Percentiles rank a stretch among this genome's conserved stretches.
These are phyloP conservation scores for Botrytis fragariae DNA, from an alignment of 2,329 filamentous ascomycete genomes.

Conservation along the genomic window DNA sequence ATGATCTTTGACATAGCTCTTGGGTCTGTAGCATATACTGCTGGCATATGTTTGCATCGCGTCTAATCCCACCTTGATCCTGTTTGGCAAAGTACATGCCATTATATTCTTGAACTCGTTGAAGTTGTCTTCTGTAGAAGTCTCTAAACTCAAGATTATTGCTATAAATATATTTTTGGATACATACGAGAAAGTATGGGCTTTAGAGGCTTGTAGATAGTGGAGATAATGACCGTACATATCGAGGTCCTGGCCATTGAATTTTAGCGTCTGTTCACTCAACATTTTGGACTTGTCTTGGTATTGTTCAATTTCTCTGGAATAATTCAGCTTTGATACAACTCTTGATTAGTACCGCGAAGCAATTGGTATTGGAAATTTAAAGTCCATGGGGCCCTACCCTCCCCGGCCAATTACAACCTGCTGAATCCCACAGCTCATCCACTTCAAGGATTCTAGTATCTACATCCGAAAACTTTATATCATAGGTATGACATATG, in stretches of 20 bases:
- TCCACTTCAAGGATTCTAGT: not conserved
- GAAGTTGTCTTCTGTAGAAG: not conserved
- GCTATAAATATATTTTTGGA: not conserved
- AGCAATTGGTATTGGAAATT: not conserved
- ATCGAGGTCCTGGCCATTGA: too few relatives aligned
- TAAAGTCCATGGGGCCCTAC: not conserved
- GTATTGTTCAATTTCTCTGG: not conserved
- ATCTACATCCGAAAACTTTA: not conserved
- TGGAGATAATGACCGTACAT: not conserved
- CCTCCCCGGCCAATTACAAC: fast-evolving
- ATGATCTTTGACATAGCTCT: not conserved
- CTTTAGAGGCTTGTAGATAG: not conserved
- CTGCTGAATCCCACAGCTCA: not conserved
- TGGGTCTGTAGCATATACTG: not conserved
- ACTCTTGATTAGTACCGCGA: not conserved
- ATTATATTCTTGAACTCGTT: not conserved
- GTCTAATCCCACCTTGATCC: not conserved
- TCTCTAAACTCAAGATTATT: not conserved
- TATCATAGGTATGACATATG: not conserved
- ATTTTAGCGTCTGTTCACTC: not conserved
- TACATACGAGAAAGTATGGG: not conserved
- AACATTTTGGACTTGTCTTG: not conserved
- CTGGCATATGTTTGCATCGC: not conserved
- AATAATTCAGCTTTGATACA: not conserved
- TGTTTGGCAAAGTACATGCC: not conserved